Evolutionary conservation across 495 filamentous ascomycete genomes (phyloP).

Genomic region (Aspergillus indologenus): DNA sequence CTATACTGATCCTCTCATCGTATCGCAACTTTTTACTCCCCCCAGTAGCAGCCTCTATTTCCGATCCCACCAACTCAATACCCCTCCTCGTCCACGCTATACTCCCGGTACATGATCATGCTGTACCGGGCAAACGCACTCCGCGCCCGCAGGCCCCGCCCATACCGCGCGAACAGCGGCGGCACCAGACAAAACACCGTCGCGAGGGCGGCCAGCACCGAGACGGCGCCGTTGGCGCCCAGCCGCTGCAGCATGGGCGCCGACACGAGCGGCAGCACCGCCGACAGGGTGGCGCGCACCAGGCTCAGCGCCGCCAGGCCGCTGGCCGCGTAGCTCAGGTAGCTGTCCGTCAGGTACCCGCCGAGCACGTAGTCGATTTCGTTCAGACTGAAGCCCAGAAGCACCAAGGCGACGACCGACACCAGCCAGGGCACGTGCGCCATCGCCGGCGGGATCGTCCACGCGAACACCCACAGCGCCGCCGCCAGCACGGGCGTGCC

Average conservation of each 20-base stretch:
- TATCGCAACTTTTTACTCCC: no score
- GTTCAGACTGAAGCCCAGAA: conserved; percentile 52
- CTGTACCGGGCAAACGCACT: conserved; percentile 52
- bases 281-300: conserved; percentile 45
- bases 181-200: conserved; percentile 46
- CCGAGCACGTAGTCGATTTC: conserved; percentile 51
- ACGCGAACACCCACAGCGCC: conserved; percentile 50
- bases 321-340: conserved; percentile 51
- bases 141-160: conserved; percentile 38
- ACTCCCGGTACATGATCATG: conserved; percentile 37
- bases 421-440: conserved; percentile 39
- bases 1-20: no score
- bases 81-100: conserved; percentile 25
- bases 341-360: conserved; percentile 55
- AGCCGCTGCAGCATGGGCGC: conserved; percentile 42
- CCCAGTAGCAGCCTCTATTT: neutral
- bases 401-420: conserved; percentile 40
- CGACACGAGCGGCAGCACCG: conserved; percentile 46
- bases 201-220: conserved; percentile 44
- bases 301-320: conserved; percentile 51
- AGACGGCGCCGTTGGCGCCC: conserved; percentile 43
- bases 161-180: conserved; percentile 44
- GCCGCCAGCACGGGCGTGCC: conserved; percentile 46
- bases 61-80: conserved; percentile 9
- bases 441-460: conserved; percentile 47